Base-by-base conservation (phyloP, 176 grass and related monocot species). In the Ensete glaucum region DNA sequence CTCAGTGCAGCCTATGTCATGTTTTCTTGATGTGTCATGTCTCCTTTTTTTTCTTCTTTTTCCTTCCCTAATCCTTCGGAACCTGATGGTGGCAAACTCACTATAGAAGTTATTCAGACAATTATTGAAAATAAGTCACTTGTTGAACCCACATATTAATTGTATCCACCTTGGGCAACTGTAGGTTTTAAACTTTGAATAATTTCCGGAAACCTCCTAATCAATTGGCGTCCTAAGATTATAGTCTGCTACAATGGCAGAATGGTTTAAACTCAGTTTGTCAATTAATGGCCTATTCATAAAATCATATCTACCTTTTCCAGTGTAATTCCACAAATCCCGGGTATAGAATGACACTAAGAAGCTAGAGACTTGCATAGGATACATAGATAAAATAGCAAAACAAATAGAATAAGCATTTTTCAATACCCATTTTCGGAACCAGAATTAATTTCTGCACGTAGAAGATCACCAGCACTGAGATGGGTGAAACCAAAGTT, bases 401-500 rank as follows among this genome's bases (percentile, higher is more conserved):
- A 55, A 11, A 54, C n/a, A 24, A 14, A 25, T 24, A 25, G 14
- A 73, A 71, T 2, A 51, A 50, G n/a, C 0, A 55, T 73, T 8
- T 25, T 8, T 15, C 1, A 27, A 56, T 74, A 74, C 72, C 72
- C 72, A 74, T 74, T 57, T 73, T 34, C 53, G 2, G 72, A 74
- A 27, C 53, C 72, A 19, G 72, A 74, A 58, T 74, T 55, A 27
- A 74, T 74, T 74, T 74, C 72, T 27, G 72, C 72, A 9, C 72
- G 72, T 11, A 74, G 53, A 17, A 74, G 72, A 56, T 74, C 72
- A 56, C 72, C 72, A 58, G 72, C 72, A 56, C 72, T 74, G 7
- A 57, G 72, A 57, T 74, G 72, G 12, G 72, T 58, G 52, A 74
- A 74, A 54, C 72, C 72, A 58, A 25, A 74, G 23, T 74, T 54